A percentile compares a stretch with the other conserved stretches of the same genome.
Conservation (phyloP, 2,329 filamentous ascomycete genomes). For the Zymoseptoria crescenta region DNA sequence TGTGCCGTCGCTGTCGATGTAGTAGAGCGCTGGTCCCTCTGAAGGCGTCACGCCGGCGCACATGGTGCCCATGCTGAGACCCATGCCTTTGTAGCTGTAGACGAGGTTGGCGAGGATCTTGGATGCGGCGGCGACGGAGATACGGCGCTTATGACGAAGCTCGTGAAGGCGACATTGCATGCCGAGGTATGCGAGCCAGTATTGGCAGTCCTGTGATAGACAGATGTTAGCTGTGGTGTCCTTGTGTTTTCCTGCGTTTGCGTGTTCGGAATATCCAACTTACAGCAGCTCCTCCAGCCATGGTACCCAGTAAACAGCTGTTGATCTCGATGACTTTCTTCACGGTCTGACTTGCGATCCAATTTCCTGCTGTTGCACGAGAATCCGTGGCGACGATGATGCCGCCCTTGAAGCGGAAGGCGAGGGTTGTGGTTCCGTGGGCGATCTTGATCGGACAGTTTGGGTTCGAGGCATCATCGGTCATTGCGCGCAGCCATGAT, state of each 20-base stretch:
- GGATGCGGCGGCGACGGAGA: slow-evolving; percentile 91
- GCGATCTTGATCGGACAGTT: slow-evolving; percentile 98
- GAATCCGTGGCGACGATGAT: slow-evolving; percentile 99
- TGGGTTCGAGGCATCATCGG: slow-evolving; percentile 94
- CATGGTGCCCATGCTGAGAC: slow-evolving; percentile 98
- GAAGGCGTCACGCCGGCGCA: slow-evolving; percentile 92
- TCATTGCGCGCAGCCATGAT: slow-evolving; percentile 91
- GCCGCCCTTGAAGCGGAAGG: slow-evolving; percentile 95
- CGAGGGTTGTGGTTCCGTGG: slow-evolving; percentile 95
- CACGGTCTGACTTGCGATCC: slow-evolving; percentile 98
- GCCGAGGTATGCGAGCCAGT: slow-evolving; percentile 97
- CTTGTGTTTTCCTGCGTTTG: not conserved
- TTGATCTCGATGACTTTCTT: slow-evolving; percentile 99
- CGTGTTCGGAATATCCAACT: slow-evolving; percentile 26
- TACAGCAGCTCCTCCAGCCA: slow-evolving; percentile 94
- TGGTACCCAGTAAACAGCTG: slow-evolving; percentile 84
- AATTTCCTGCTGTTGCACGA: slow-evolving; percentile 91
- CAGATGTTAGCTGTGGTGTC: slow-evolving; percentile 10
- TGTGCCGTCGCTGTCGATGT: slow-evolving; percentile 96
- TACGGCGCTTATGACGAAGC: slow-evolving; percentile 97
- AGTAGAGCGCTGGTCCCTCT: slow-evolving; percentile 96
- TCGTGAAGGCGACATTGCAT: slow-evolving; percentile 99
- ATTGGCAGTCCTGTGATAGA: slow-evolving; percentile 77
- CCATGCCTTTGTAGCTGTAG: slow-evolving; percentile 98
- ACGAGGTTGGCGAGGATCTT: slow-evolving; percentile 98